These are phyloP conservation scores for Asterophora lycoperdoides DNA, from an alignment of 768 basidiomycete species.

Conservation along the genomic window DNA sequence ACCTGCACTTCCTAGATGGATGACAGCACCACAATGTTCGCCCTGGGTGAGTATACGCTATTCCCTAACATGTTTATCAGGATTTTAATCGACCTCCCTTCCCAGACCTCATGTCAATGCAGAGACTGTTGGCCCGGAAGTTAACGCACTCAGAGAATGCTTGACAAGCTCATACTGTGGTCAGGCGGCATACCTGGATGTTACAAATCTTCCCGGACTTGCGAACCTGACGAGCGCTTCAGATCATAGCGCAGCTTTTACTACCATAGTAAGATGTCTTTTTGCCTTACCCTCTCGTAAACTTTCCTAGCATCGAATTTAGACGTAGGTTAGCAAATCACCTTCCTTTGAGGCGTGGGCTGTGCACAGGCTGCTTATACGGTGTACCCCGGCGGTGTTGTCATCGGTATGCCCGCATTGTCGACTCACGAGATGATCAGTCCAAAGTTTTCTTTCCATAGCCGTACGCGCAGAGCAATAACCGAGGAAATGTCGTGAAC, in stretches of 20 bases:
- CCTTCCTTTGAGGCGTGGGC: no score
- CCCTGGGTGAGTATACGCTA: constrained; percentile 45
- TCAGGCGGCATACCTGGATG: constrained; percentile 44
- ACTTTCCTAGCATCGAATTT: constrained; percentile 23
- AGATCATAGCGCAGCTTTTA: constrained; percentile 50
- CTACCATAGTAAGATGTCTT: no score
- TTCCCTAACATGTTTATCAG: not conserved
- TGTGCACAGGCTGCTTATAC: no score
- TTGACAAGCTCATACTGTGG: not conserved
- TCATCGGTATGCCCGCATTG: constrained; percentile 28
- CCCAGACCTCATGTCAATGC: constrained; percentile 52
- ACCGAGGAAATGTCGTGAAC: constrained; percentile 23
- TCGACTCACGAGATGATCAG: no score
- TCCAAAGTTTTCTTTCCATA: not conserved
- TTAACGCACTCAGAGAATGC: constrained; percentile 19
- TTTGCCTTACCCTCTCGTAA: not conserved
- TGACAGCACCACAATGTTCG: constrained; percentile 48
- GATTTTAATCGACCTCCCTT: not conserved
- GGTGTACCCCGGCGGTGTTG: constrained; percentile 40
- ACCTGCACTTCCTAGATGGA: constrained; percentile 3
- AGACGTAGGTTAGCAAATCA: constrained; percentile 25
- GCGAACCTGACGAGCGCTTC: constrained; percentile 59
- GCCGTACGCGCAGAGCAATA: constrained; percentile 43
- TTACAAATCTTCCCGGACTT: constrained; percentile 43
- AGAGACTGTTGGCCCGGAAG: constrained; percentile 56